Conservation (phyloP, 345 rosid species). For the Salix udensis region DNA sequence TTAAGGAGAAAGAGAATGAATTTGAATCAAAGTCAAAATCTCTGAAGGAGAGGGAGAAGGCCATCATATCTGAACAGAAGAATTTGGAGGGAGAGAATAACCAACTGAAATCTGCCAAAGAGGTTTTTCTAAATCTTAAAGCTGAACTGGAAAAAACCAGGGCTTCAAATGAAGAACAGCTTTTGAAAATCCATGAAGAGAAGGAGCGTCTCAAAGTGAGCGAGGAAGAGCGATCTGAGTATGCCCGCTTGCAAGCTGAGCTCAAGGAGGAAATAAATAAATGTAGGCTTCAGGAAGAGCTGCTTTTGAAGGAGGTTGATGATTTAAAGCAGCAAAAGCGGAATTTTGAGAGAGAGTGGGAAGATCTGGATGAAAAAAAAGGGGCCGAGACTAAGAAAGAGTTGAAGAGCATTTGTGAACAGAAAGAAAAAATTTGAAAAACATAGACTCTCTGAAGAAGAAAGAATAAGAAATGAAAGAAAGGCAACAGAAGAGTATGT, state of each 20-base stretch:
- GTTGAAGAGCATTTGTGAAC: constrained; percentile 42
- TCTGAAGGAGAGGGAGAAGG: constrained; percentile 68
- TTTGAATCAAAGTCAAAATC: constrained; percentile 54
- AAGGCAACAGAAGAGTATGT: constrained; percentile 44
- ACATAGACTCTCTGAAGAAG: constrained; percentile 58
- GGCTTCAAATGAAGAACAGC: constrained; percentile 57
- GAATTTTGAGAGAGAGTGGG: constrained; percentile 95
- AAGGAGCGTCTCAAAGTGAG: constrained; percentile 56
- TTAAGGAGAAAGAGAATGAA: constrained; percentile 72
- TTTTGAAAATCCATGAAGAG: constrained; percentile 56
- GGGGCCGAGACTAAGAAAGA: constrained; percentile 53
- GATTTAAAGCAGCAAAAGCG: constrained; percentile 82
- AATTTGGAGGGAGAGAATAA: constrained; percentile 57
- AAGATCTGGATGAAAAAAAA: constrained; percentile 78
- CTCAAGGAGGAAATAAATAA: constrained; percentile 71
- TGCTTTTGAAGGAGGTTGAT: constrained; percentile 76
- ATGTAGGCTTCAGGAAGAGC: constrained; percentile 66
- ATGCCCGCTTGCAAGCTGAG: constrained; percentile 67
- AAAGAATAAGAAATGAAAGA: constrained; percentile 59
- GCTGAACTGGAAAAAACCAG: constrained; percentile 64
- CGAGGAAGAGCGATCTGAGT: constrained; percentile 77
- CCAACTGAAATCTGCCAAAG: constrained; percentile 49
- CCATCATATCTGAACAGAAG: constrained; percentile 54
- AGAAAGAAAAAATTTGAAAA: constrained; percentile 63
- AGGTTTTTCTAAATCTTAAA: constrained; percentile 47